phyloP scores from a whole-genome alignment of 257 asterid genomes.

The Cordia subcordata region DNA sequence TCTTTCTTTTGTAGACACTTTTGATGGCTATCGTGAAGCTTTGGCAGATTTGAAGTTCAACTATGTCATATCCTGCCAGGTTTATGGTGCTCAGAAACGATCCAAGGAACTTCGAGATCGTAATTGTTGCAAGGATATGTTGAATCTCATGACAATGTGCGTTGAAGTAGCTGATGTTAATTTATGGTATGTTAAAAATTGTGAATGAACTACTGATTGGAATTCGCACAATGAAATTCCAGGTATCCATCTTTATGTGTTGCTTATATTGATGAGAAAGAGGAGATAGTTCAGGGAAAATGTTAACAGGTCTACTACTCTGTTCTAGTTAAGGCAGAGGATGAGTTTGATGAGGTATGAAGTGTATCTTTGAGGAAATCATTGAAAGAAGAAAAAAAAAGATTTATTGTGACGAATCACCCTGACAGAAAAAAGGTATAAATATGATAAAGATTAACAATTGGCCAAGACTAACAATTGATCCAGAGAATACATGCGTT shows the following conservation, averaged over 20 bases:
- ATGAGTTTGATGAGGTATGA: conserved; percentile 88
- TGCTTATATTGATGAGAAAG: conserved; percentile 95
- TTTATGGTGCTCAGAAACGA: conserved; percentile 91
- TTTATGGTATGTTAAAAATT: background rate
- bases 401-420: background rate
- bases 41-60: conserved; percentile 95
- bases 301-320: conserved; percentile 77
- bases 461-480: too few species aligned
- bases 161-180: too few species aligned
- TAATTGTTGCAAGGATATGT: conserved; percentile 68
- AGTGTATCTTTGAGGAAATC: conserved; percentile 7
- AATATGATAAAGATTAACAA: too few species aligned
- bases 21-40: conserved; percentile 73
- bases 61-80: conserved; percentile 93
- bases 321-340: conserved; percentile 94
- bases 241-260: conserved; percentile 95
- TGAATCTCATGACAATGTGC: conserved; percentile 88
- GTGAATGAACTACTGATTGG: conserved; percentile 12
- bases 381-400: background rate
- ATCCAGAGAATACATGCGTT: background rate
- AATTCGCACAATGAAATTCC: conserved; percentile 7
- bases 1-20: conserved; percentile 21
- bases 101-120: conserved; percentile 61
- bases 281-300: conserved; percentile 50
- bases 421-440: too few species aligned